Evolutionary conservation across 331 rosid genomes (phyloP).

Genomic region (Rosa hybrid): DNA sequence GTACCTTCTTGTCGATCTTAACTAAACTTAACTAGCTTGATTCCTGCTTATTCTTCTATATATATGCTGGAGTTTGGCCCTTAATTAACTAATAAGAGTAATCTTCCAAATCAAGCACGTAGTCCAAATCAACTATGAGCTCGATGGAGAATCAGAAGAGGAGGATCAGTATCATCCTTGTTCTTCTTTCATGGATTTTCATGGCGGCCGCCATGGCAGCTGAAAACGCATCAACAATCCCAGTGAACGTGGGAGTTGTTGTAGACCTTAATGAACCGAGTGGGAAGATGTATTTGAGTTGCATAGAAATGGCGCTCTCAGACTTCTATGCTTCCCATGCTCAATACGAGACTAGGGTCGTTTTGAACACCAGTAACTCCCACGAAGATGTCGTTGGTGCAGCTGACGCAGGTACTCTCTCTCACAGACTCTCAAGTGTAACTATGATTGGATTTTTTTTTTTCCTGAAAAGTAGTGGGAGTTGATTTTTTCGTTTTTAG

Average conservation of each 20-base stretch:
- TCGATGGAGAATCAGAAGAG: neutral
- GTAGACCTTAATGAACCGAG: neutral
- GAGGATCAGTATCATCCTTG: neutral
- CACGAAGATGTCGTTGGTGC: neutral
- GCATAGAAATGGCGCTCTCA: neutral
- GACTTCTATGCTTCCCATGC: neutral
- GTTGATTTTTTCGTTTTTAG: too few relatives aligned
- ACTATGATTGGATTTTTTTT: too few relatives aligned
- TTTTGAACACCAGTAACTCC: neutral
- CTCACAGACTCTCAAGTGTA: neutral
- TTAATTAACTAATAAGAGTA: neutral
- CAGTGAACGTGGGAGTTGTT: neutral
- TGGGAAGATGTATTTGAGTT: conserved; percentile 2
- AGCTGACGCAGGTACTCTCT: neutral
- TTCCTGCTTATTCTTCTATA: neutral
- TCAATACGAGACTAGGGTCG: neutral
- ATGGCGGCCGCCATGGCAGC: too few relatives aligned
- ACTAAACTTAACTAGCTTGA: too few relatives aligned
- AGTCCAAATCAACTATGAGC: neutral
- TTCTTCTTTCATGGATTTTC: too few relatives aligned
- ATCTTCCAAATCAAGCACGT: neutral
- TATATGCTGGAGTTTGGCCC: neutral
- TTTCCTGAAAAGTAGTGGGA: too few relatives aligned
- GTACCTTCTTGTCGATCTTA: too few relatives aligned
- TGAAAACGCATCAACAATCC: too few relatives aligned